Evolutionary conservation across 2,329 filamentous ascomycete genomes (phyloP).

Genomic region (Fusarium sp.): DNA sequence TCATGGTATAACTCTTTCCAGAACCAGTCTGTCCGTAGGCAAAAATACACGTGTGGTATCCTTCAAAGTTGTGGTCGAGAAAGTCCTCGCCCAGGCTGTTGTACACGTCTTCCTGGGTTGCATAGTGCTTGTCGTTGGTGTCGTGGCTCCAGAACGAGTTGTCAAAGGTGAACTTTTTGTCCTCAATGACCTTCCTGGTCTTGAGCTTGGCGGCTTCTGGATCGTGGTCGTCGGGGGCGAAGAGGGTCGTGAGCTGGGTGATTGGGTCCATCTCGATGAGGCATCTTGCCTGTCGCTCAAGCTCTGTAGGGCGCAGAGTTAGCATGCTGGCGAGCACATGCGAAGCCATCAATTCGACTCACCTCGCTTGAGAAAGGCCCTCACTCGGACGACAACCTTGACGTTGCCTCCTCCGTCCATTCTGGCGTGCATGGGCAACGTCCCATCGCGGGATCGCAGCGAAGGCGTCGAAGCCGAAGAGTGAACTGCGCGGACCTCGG

Average conservation of each 20-base stretch:
- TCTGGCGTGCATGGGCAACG: conserved; percentile 69
- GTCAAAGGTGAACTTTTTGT: conserved; percentile 96
- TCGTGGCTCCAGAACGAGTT: conserved; percentile 98
- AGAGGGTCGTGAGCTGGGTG: conserved; percentile 87
- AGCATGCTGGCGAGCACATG: conserved; percentile 4
- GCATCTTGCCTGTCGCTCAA: conserved; percentile 85
- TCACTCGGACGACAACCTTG: conserved; percentile 84
- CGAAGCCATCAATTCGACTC: conserved; percentile 44
- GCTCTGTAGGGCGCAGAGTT: conserved; percentile 69
- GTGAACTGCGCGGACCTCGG: conserved; percentile 59
- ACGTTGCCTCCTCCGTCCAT: conserved; percentile 82
- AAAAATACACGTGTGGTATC: conserved; percentile 99
- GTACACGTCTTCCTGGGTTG: conserved; percentile 93
- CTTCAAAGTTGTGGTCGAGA: conserved; percentile 98
- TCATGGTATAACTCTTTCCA: conserved; percentile 98
- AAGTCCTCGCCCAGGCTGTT: conserved; percentile 96
- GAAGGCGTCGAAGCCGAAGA: conserved; percentile 87
- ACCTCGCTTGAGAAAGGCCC: conserved; percentile 86
- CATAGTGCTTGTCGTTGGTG: conserved; percentile 85
- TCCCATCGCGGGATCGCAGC: conserved; percentile 79
- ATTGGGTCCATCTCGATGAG: conserved; percentile 92
- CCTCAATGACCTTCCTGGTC: conserved; percentile 83
- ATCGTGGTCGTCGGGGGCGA: conserved; percentile 74
- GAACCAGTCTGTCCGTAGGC: conserved; percentile 98
- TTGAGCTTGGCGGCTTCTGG: conserved; percentile 71